Evolutionary conservation across 345 rosid species (phyloP).

Genomic region (Aurinia saxatilis): DNA sequence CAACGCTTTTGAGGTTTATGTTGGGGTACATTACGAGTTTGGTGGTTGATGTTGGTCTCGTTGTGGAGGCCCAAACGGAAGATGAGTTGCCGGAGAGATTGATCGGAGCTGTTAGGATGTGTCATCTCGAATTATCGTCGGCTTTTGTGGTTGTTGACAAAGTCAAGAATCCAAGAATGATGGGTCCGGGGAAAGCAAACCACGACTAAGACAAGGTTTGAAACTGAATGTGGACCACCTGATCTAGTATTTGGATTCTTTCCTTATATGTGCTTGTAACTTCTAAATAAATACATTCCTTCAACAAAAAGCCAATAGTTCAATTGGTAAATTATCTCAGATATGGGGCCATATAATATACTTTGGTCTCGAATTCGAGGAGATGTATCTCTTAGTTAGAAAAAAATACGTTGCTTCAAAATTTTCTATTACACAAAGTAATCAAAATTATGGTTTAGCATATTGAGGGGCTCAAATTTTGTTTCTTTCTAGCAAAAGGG

Average conservation of each 20-base stretch:
- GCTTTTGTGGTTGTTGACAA: slow-evolving; percentile 43
- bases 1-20: slow-evolving; percentile 42
- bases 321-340: too few relatives aligned
- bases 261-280: too few relatives aligned
- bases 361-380: too few relatives aligned
- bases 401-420: too few relatives aligned
- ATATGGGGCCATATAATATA: too few relatives aligned
- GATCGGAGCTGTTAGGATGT: slow-evolving; percentile 62
- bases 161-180: slow-evolving; percentile 20
- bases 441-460: too few relatives aligned
- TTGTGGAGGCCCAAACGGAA: slow-evolving; percentile 61
- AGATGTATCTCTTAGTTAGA: too few relatives aligned
- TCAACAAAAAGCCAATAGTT: too few relatives aligned
- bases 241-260: neutral
- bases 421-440: too few relatives aligned
- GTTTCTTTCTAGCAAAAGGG: too few relatives aligned
- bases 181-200: slow-evolving; percentile 41
- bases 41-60: slow-evolving; percentile 62
- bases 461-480: too few relatives aligned
- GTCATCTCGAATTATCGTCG: slow-evolving; percentile 69
- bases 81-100: slow-evolving; percentile 78
- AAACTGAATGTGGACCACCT: neutral
- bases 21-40: slow-evolving; percentile 48
- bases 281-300: too few relatives aligned
- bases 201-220: slow-evolving; percentile 19